Evolutionary conservation across 805 yeast genomes (phyloP).

Genomic region (Starmerella riodocensis): DNA sequence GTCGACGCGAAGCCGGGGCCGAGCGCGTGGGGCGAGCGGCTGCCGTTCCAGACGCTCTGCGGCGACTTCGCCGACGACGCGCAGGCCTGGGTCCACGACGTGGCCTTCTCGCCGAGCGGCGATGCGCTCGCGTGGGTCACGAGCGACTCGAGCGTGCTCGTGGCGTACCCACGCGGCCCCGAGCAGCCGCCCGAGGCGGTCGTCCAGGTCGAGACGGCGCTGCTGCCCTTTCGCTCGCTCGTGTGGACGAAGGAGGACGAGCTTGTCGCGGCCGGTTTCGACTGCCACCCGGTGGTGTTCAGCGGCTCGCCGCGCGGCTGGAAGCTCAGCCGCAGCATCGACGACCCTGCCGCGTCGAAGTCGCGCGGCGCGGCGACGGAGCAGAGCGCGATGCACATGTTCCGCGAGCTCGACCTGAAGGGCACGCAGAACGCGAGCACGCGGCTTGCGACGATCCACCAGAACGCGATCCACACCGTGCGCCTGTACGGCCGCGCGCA

Average conservation of each 20-base stretch:
- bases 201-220: constrained; percentile 45
- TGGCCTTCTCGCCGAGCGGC: constrained; percentile 69
- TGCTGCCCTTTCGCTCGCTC: constrained; percentile 69
- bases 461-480: constrained; percentile 67
- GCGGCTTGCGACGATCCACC: constrained; percentile 66
- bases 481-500: constrained; percentile 35
- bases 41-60: constrained; percentile 85
- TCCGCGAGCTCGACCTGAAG: constrained; percentile 87
- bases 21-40: constrained; percentile 82
- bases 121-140: constrained; percentile 67
- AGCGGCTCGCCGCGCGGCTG: constrained; percentile 53
- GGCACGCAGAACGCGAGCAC: constrained; percentile 48
- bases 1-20: constrained; percentile 72
- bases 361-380: constrained; percentile 39
- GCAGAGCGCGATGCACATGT: constrained; percentile 60
- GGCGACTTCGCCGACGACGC: constrained; percentile 61
- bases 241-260: constrained; percentile 54
- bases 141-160: constrained; percentile 73
- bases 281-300: constrained; percentile 79
- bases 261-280: constrained; percentile 80
- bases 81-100: constrained; percentile 88
- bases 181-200: constrained; percentile 53
- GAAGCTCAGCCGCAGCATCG: constrained; percentile 47
- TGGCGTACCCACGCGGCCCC: constrained; percentile 63
- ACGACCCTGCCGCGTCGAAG: constrained; percentile 36